These are phyloP conservation scores for Silene conica DNA, from an alignment of 148 eudicot species.

Conservation along the genomic window DNA sequence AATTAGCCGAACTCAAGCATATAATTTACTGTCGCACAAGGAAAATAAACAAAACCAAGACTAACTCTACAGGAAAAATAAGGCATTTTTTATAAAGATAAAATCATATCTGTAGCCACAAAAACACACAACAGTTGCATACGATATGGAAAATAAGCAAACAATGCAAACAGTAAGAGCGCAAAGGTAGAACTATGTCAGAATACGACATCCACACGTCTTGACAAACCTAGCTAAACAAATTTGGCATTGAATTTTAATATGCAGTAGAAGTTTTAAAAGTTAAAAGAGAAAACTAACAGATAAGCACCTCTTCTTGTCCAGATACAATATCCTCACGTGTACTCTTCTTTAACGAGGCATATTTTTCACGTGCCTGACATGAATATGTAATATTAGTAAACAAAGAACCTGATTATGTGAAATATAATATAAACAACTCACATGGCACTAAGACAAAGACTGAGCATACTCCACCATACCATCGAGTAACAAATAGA, in stretches of 20 bases:
- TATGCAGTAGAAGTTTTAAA: too few species aligned
- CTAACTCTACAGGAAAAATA: too few species aligned
- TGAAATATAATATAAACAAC: neutral
- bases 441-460: neutral
- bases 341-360: slow-evolving; percentile 79
- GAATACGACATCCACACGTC: slow-evolving; percentile 5
- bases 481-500: slow-evolving; percentile 5
- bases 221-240: neutral
- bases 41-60: too few species aligned
- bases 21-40: too few species aligned
- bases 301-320: slow-evolving; percentile 71
- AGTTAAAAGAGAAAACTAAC: neutral
- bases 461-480: neutral
- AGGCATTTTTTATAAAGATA: too few species aligned
- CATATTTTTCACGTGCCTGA: slow-evolving; percentile 86
- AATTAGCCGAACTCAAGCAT: too few species aligned
- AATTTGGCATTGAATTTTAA: too few species aligned
- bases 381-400: slow-evolving; percentile 21
- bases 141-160: neutral
- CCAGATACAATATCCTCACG: slow-evolving; percentile 84
- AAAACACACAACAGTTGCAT: neutral
- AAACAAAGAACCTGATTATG: neutral
- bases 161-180: neutral
- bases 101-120: too few species aligned
- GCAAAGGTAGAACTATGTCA: neutral